Evolutionary conservation across 805 yeast genomes (phyloP), one percentile per base, ranked within the genome.

Genomic region (Saccharomycopsis sp.): DNA sequence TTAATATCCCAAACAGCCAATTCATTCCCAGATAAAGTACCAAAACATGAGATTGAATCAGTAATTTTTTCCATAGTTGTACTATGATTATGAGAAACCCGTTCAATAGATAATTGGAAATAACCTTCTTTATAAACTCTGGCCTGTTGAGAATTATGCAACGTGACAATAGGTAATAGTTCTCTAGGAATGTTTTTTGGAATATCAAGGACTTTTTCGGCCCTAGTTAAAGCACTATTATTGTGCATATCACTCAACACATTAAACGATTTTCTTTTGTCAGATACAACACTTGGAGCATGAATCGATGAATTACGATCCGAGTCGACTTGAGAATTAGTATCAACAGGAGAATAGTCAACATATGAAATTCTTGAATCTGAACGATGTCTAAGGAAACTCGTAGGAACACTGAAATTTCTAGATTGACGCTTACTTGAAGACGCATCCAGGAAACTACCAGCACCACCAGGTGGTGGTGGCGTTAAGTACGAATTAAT

Each of bases 71-170:
- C n/a, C 51, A 65, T 58, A 23, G 68, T 64, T 44, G 64, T 17
- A 20, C 14, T 8, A 19, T 29, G 20, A 22, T 20, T 13, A 33
- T 21, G 4, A 28, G 21, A 16, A 9, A 33, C 21, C 19, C 33
- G 23, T 22, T 49, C 47, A 9, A 40, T 32, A 13, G 40, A 20
- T 3, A 45, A 14, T 36, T 41, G 36, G 57, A 68, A 72, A 55
- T 62, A 62, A 17, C 85, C 83, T 42, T 70, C 74, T 37, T 66
- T 68, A 59, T 86, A 85, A 5, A 75, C 67, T 39, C 95, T 69
- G 20, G 77, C 70, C 50, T 77, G 76, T 56, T 86, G 95, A 16
- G 88, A 79, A 38, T 75, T 74, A 44, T 84, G 67, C 52, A 86
- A 67, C 17, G 85, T 79, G 31, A 85, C 73, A 8, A 84, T 71